These are phyloP conservation scores for Eimeria maxima DNA, from an alignment of 169 alveolate species.

Conservation along the genomic window DNA sequence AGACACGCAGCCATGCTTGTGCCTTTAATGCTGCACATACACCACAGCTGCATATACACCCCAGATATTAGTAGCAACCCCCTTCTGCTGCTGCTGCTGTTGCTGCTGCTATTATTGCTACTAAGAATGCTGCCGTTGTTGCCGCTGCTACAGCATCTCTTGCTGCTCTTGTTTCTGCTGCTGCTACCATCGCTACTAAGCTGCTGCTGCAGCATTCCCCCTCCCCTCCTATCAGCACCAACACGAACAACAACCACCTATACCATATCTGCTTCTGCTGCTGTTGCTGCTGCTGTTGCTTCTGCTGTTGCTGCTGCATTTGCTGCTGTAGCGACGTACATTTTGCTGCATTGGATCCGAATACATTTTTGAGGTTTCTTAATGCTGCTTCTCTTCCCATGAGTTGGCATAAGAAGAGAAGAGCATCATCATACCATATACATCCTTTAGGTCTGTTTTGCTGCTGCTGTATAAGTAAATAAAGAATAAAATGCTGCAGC, in stretches of 20 bases:
- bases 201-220: no score
- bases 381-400: conserved; percentile 16
- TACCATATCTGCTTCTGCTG: no score
- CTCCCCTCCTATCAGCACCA: no score
- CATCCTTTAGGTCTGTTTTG: not conserved
- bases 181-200: no score
- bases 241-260: no score
- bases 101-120: no score
- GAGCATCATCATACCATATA: not conserved
- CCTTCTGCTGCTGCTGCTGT: no score
- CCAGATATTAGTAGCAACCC: no score
- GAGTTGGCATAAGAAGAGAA: not conserved
- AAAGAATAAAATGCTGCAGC: conserved; percentile 16
- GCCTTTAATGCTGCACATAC: not conserved
- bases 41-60: not conserved
- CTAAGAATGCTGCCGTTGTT: no score
- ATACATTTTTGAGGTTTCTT: not conserved
- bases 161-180: no score
- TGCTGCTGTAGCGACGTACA: not conserved
- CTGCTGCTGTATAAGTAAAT: not conserved
- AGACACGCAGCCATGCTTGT: conserved; percentile 16
- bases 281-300: no score
- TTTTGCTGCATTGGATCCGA: not conserved
- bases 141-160: no score
- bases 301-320: not conserved